Base-by-base conservation (phyloP, 1,284 basidiomycete species). In the Cryptococcus sp. region DNA sequence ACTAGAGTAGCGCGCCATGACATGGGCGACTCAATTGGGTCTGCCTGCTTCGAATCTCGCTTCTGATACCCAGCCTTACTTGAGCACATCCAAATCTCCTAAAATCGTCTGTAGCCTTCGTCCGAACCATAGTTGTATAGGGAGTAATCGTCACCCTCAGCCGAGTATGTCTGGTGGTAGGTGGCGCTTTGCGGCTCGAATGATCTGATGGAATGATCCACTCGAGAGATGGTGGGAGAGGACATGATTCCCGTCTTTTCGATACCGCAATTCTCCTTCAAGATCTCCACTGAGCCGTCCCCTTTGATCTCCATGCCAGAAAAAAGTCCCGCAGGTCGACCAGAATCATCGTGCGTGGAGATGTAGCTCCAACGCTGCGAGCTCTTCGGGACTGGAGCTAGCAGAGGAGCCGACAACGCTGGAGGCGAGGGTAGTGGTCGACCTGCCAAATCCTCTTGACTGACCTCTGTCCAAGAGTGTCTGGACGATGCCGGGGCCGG, bases 401-500 rank as follows among this genome's bases (percentile, higher is more conserved):
- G 45, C 13, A 62, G 42, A 27, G 54, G 50, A 20, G 51, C 45
- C 13, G 41, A 49, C 4, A 35, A 25, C 13, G 30, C 30, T 22
- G 66, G 63, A 19, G 60, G 57, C 16, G 59, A 40, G 19, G 65
- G 65, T 15, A 70, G 55, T 15, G 67, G 66, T 25, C 66, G 51
- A 46, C 41, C 55, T 8, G 20, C 40, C 8, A 23, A 20, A 25
- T 54, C 50, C 27, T 22, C 48, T 23, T 54, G 23, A 19, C 23
- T 47, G 8, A 52, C 45, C 17, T 64, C 65, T 19, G 55, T 38
- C 22, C 52, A 55, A 3, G 62, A 64, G 15, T 45, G 50, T 19
- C 65, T 57, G 2, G 66, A 60, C 7, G 67, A 66, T 13, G 70
- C 64, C 3, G 69, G 67, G 0, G 64, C 54, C 2, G 68, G 66